Evolutionary conservation across 1,139 yeast genomes (phyloP).

Genomic region (Hemisphaericaspora lyxosophila): DNA sequence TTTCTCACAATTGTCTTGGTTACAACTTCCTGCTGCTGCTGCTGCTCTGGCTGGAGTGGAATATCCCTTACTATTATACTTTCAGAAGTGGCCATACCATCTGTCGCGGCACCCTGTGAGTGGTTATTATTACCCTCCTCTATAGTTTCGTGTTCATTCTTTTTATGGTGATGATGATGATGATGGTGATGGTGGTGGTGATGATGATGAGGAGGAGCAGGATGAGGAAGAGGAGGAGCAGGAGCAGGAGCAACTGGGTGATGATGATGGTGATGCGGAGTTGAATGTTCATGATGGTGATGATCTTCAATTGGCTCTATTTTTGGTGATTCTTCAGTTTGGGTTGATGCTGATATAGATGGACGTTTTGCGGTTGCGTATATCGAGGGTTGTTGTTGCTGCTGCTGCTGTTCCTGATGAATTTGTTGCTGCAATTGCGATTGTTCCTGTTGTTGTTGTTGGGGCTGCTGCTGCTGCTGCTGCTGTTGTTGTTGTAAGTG

Average conservation of each 20-base stretch:
- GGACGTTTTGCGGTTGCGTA: not conserved
- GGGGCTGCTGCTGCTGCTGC: not conserved
- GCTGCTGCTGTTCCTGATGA: slow-evolving; percentile 5
- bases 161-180: slow-evolving; percentile 11
- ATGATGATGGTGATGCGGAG: slow-evolving; percentile 27
- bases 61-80: not conserved
- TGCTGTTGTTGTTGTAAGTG: slow-evolving; percentile 1
- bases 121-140: slow-evolving; percentile 4
- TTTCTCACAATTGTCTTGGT: not conserved
- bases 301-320: not conserved
- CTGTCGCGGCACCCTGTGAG: slow-evolving; percentile 1
- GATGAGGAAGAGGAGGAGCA: too few relatives aligned
- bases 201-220: slow-evolving; percentile 13
- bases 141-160: not conserved
- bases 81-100: not conserved
- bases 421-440: slow-evolving; percentile 8
- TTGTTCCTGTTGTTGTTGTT: slow-evolving; percentile 2
- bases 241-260: too few relatives aligned
- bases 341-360: not conserved
- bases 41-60: not conserved
- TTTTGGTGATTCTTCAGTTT: slow-evolving; percentile 1
- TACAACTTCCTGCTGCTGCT: not conserved
- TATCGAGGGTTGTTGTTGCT: slow-evolving; percentile 8
- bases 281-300: slow-evolving; percentile 1
- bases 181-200: slow-evolving; percentile 17